phyloP scores from a whole-genome alignment of 2,329 filamentous ascomycete genomes.

The Beauveria varroae region DNA sequence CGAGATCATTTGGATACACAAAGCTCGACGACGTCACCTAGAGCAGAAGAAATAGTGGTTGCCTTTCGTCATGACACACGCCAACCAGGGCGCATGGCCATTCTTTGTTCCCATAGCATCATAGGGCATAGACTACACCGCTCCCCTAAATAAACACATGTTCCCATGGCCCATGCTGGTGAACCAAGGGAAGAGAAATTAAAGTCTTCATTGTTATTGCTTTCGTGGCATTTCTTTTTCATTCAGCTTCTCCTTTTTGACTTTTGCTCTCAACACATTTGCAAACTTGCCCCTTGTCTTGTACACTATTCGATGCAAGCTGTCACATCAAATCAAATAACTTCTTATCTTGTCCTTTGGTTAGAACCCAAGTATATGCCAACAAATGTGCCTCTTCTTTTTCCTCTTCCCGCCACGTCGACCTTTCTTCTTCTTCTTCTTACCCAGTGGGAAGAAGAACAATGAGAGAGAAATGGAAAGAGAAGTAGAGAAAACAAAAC shows the following conservation, averaged over 20 bases:
- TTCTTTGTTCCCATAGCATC: background rate
- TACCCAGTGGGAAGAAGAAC: background rate
- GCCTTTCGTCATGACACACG: background rate
- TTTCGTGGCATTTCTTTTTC: background rate
- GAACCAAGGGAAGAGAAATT: background rate
- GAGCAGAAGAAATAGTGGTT: background rate
- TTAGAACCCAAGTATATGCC: conserved; percentile 1
- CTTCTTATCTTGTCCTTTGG: background rate
- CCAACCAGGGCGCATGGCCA: background rate
- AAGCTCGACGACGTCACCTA: background rate
- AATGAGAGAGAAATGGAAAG: background rate
- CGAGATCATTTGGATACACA: background rate
- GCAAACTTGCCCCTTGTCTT: background rate
- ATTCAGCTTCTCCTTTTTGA: background rate
- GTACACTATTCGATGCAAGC: conserved; percentile 4
- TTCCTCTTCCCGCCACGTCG: background rate
- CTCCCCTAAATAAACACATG: background rate
- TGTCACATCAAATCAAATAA: background rate
- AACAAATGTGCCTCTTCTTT: background rate
- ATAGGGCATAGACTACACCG: background rate
- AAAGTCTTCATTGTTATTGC: conserved; percentile 5
- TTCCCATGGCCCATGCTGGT: no score
- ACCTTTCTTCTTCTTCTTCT: background rate
- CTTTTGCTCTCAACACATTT: background rate
- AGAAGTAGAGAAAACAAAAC: background rate